Evolutionary conservation across 352 stramenopile species (phyloP), one percentile per base, ranked within the genome.

Genomic region (Phytophthora idaei): DNA sequence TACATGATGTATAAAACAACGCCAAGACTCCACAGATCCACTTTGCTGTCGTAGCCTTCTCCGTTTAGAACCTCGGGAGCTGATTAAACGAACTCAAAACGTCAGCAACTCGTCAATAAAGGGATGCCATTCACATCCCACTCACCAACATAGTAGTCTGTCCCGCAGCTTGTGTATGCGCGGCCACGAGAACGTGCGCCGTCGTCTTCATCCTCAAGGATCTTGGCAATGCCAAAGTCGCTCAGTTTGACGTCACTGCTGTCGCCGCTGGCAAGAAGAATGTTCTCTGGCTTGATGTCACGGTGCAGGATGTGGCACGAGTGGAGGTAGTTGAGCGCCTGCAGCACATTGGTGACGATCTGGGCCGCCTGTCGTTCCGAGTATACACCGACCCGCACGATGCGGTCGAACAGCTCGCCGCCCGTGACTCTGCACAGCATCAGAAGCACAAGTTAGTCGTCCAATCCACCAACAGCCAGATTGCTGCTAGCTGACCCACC

Each of bases 1-100:
- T 77, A 89, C 87, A 95, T 95, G 68, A 95, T 94, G 71, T 95
- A 95, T 46, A 92, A 78, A 14, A 95, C 88, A 53, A 95, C 86
- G 28, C 88, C 88, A 39, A 92, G 77, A 75, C 86, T 94, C 88
- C 88, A 95, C 21, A 93, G 46, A 55, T 95, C 86, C 54, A 95
- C 86, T 71, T 94, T 94, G 77, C 73, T 93, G 83, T 94, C 85
- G 71, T 93, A 93, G 3, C 88, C 85, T 71, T 94, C 83, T 65
- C 84, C 86, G 42, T 93, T 93, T 53, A 93, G 76, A 61, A 95
- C 88, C 52, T 95, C 88, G 2, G 88, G 86, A 10, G 88, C 88
- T 79, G 56, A 37, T 46, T 25, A 67, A 2, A 50, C n/a, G 54
- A 17, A 51, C 17, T 59, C 2, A 53, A 32, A 55, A 25, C 10